Conservation (phyloP, 2,329 filamentous ascomycete species). For the Scedosporium boydii region DNA sequence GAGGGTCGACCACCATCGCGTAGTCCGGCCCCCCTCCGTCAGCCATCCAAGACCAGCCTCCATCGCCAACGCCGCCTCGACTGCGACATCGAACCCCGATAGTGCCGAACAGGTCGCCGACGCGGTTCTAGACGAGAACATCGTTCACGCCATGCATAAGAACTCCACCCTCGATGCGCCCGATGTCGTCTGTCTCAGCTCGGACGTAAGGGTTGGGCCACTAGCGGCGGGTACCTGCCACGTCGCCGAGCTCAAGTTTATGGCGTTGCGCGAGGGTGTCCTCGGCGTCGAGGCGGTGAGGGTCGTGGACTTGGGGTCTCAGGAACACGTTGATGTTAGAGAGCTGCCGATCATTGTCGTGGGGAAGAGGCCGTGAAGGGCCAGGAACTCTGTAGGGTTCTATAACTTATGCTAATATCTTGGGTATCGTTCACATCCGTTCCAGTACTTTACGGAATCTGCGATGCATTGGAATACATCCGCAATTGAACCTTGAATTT, state of each 20-base stretch:
- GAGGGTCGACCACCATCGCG: slow-evolving; percentile 40
- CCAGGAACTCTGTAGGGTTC: not conserved
- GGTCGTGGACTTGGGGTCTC: slow-evolving; percentile 62
- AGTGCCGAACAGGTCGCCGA: slow-evolving; percentile 42
- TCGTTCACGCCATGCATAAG: slow-evolving; percentile 62
- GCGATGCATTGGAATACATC: too few relatives aligned
- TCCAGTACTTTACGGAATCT: too few relatives aligned
- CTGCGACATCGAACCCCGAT: slow-evolving; percentile 18
- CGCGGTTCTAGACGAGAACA: slow-evolving; percentile 61
- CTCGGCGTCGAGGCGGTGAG: slow-evolving; percentile 63
- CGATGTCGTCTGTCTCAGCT: slow-evolving; percentile 65
- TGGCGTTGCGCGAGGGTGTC: slow-evolving; percentile 57
- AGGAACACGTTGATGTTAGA: slow-evolving; percentile 68
- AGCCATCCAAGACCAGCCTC: slow-evolving; percentile 15
- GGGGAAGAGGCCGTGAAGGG: slow-evolving; percentile 14
- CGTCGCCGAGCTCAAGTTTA: slow-evolving; percentile 61
- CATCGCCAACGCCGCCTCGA: slow-evolving; percentile 6
- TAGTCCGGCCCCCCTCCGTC: slow-evolving; percentile 44
- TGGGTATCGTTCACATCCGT: too few relatives aligned
- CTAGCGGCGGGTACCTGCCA: slow-evolving; percentile 65
- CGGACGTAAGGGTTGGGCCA: slow-evolving; percentile 64
- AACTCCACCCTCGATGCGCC: slow-evolving; percentile 52
- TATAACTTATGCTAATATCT: not conserved
- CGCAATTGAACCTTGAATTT: too few relatives aligned
- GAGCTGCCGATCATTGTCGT: slow-evolving; percentile 64